Base-by-base conservation (phyloP, 1,139 yeast genomes). In the Sugiyamaella castrensis region DNA sequence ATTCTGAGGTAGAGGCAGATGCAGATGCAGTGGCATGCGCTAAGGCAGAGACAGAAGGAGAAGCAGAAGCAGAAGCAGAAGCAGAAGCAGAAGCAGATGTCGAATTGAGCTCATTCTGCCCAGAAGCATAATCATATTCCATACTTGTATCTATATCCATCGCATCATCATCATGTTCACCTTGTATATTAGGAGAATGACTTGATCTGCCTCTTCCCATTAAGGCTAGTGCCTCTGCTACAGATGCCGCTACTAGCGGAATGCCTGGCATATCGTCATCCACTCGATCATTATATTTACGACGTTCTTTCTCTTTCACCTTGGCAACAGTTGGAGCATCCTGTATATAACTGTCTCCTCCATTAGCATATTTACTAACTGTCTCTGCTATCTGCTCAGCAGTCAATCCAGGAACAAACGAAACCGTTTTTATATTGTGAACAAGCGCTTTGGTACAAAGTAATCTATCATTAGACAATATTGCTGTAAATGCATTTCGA, bases 381-480 rank as follows among this genome's bases (percentile, higher is more conserved):
- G 59, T 78, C 10, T 67, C 60, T 0, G 85, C 83, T 31, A 88
- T 84, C 34, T 77, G 54, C 16, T 71, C 66, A 0, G 89, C 86
- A 10, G 46, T 42, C 85, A 87, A 80, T 0, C 73, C 77, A 12
- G 71, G 66, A 27, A 80, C 69, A 58, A 68, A 84, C 2, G 89
- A 81, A 0, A 88, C 82, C 0, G 96, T 87, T 34, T 81, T 69
- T 0, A 88, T 64, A 0, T 74, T 82, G 59, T 87, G 82, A 1
- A 82, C 66, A 46, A 89, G 70, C 0, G 96, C 95, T 63, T 84
- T 86, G 54, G 79, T 67, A 64, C 96, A 87, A 16, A 91, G 71
- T 62, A 89, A 89, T 57, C 82, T 84, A 64, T 91, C 98, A 64
- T 89, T 86, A 0, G 96, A 84, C 46, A 88, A 66, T 4, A 88